Base-by-base conservation (phyloP, 495 filamentous ascomycete genomes). In the Neurospora intermedia region DNA sequence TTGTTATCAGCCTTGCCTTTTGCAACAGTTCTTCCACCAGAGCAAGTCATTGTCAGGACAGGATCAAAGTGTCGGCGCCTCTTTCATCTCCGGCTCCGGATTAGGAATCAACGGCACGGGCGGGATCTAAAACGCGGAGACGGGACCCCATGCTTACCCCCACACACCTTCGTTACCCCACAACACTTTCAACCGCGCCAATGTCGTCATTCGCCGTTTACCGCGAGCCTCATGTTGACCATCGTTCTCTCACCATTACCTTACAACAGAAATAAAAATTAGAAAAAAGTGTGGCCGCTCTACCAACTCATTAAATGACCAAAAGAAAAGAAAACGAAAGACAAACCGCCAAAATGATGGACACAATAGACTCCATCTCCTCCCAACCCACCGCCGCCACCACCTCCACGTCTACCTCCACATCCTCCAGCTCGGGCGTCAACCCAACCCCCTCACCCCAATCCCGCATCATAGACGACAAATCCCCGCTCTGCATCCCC, bases 401-500 rank as follows among this genome's bases (percentile, higher is more conserved):
- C 35, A 31, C 27, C 35, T 38, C 35, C 35, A 38, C 35, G 35
- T 38, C 35, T 38, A 6, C 73, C 8, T 23, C 27, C 74, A 71
- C 71, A 72, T 73, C 71, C 70, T 3, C 73, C 13, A 31, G 27
- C 70, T 73, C 77, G 1, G 18, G 18, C 3, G 74, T 77, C 9
- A 76, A 82, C 70, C 69, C 54, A 18, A 16, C 27, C 11, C 54
- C 71, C 9, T 75, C 76, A 2, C 77, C 78, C 40, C 79, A 78
- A 13, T 76, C 80, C 8, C 78, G 77, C 62, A 45, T 93, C 72
- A 82, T 93, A 75, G 92, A 95, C 83, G 94, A 96, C 85, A 96
- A 94, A 80, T 93, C 91, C n/a, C 88, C 90, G 23, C 85, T 92
- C 83, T 94, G 93, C 85, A 90, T 95, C 73, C 91, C 93, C 16